phyloP scores from a whole-genome alignment of 73 alveolate species.

The Paramecium sonneborni region DNA sequence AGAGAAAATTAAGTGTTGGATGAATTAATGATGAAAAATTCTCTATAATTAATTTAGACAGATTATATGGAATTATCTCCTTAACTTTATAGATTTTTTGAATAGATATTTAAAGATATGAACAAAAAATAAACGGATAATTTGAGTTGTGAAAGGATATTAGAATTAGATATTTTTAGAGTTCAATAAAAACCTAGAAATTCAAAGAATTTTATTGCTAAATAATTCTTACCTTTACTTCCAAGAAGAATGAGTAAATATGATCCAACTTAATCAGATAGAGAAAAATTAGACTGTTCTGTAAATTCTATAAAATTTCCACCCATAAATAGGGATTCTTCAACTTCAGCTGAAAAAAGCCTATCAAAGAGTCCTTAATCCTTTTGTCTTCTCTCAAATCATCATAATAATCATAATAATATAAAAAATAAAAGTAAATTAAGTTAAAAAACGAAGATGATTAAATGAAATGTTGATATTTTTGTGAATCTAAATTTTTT shows the following conservation, averaged over 20 bases:
- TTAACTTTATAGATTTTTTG: background rate
- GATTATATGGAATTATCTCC: background rate
- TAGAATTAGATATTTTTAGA: background rate
- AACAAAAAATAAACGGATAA: background rate
- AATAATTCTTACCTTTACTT: background rate
- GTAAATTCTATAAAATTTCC: background rate
- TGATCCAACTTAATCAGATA: background rate
- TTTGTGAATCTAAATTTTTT: too few relatives aligned
- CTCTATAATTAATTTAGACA: background rate
- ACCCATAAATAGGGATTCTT: background rate
- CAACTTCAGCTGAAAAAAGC: background rate
- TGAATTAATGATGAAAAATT: background rate
- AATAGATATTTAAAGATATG: background rate
- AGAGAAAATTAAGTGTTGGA: background rate
- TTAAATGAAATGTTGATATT: too few relatives aligned
- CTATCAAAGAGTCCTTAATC: background rate
- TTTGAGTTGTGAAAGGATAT: background rate
- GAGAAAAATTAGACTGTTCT: background rate
- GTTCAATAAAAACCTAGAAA: background rate
- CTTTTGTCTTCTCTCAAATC: background rate
- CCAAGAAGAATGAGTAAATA: background rate
- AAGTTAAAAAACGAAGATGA: background rate
- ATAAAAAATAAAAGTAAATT: background rate
- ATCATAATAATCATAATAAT: background rate
- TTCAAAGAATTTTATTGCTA: background rate